These are phyloP conservation scores for Lentinula guzmanii DNA, from an alignment of 768 basidiomycete species.

Conservation along the genomic window DNA sequence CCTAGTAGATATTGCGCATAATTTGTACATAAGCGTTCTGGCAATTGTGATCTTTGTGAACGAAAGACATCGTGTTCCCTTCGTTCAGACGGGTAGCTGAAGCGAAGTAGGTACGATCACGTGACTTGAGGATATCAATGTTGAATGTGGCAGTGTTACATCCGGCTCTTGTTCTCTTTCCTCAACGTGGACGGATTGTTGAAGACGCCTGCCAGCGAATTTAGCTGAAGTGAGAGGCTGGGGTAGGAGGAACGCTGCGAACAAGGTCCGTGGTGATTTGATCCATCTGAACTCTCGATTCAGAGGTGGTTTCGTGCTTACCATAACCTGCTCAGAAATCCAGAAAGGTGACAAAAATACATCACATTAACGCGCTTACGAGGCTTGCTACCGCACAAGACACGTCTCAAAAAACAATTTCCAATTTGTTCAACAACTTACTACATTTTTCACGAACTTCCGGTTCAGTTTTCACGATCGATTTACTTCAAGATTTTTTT, in stretches of 20 bases:
- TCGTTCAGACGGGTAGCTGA: too few species aligned
- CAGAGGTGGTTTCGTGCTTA: background rate
- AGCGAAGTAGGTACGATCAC: background rate
- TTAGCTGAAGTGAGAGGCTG: background rate
- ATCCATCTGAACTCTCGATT: background rate
- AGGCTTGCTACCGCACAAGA: background rate
- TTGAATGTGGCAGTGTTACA: background rate
- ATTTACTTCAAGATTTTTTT: background rate
- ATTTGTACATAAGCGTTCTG: background rate
- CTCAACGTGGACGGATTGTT: background rate
- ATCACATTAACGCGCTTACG: conserved; percentile 6
- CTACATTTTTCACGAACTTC: background rate
- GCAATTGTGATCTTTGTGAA: too few species aligned
- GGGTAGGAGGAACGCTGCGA: conserved; percentile 3
- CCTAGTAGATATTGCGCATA: background rate
- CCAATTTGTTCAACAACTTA: background rate
- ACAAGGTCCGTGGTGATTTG: background rate
- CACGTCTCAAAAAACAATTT: background rate
- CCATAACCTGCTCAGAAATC: background rate
- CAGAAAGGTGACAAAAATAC: conserved; percentile 1
- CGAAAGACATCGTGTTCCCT: too few species aligned
- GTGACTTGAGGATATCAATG: background rate
- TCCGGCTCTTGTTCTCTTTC: conserved; percentile 4
- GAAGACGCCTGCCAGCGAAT: background rate
- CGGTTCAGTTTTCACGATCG: background rate